Evolutionary conservation across 2,329 filamentous ascomycete species (phyloP), one percentile per base, ranked within the genome.

Genomic region (Teratosphaeria epicoccoides): DNA sequence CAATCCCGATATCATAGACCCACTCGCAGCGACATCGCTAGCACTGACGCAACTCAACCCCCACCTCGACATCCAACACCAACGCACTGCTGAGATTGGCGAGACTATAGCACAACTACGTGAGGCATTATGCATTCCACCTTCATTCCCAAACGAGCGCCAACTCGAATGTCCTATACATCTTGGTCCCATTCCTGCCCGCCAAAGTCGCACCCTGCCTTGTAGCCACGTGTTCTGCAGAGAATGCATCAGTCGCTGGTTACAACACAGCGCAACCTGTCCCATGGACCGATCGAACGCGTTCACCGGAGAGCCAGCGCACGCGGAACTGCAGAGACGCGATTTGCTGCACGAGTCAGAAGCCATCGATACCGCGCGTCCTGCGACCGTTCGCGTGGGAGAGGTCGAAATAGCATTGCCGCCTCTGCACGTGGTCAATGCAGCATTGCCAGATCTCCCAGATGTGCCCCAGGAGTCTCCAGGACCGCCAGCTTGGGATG

Each of bases 211-310:
- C 10, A 40, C 46, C 25, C 26, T 52, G 14, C 50, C 50, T 22
- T 52, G 50, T 22, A 37, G 50, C 50, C 50, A 52, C 24, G 46
- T 49, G 3, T 52, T 49, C 37, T 43, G 45, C 26, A n/a, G 10
- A 14, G 46, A 45, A 22, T 52, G 50, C 37, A 45, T 52, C 46
- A n/a, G 22, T 17, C 33, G 23, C 46, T 52, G 50, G 50, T 25
- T 52, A 4, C 20, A 11, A 6, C 9, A 49, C 22, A 49, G 26
- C 33, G 23, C 44, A 10, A 49, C 23, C 33, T 52, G 50, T 37
- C 50, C 50, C 12, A 22, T 48, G 24, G 24, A 26, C 24, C 50
- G 50, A 6, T 24, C 20, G 24, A 23, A 43, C 4, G 23, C 47
- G 5, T 26, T 23, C 24, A 17, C 45, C 10, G 33, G 29, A 6